A percentile compares a stretch with the other conserved stretches of the same genome.
These are phyloP conservation scores for Potentilla sterilis DNA, from an alignment of 306 rosid genomes.

Conservation along the genomic window DNA sequence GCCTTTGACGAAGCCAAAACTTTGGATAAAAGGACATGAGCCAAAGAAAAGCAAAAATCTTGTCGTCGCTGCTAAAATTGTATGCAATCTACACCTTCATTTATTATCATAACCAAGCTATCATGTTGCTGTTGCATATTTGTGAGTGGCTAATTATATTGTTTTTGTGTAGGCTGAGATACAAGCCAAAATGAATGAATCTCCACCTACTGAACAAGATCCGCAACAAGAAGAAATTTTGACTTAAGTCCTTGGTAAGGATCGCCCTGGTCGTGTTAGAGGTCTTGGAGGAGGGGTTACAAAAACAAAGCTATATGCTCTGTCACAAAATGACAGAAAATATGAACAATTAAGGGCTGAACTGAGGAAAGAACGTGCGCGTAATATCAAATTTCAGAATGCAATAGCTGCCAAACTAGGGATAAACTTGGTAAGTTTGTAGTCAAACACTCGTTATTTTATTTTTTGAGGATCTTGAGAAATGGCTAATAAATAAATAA, in stretches of 20 bases:
- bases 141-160: neutral
- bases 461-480: too few species aligned
- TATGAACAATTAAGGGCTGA: too few species aligned
- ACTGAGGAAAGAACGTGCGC: too few species aligned
- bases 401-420: too few species aligned
- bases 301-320: neutral
- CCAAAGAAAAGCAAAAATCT: neutral
- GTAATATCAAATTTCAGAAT: too few species aligned
- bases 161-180: neutral
- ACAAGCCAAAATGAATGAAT: neutral
- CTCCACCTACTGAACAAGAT: too few species aligned
- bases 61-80: neutral
- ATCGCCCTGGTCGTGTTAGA: neutral
- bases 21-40: neutral
- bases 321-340: neutral
- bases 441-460: too few species aligned
- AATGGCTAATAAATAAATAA: too few species aligned
- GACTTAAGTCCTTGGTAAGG: neutral
- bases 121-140: too few species aligned
- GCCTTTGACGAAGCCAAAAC: neutral
- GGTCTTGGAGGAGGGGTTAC: neutral
- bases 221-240: neutral
- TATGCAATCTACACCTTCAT: neutral
- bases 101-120: too few species aligned
- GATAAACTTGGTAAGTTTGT: too few species aligned